Percentiles rank a stretch among this genome's conserved stretches.
Evolutionary conservation across 192 early-diverging fungal species (phyloP).

Genomic region (Obelidium mucronatum): DNA sequence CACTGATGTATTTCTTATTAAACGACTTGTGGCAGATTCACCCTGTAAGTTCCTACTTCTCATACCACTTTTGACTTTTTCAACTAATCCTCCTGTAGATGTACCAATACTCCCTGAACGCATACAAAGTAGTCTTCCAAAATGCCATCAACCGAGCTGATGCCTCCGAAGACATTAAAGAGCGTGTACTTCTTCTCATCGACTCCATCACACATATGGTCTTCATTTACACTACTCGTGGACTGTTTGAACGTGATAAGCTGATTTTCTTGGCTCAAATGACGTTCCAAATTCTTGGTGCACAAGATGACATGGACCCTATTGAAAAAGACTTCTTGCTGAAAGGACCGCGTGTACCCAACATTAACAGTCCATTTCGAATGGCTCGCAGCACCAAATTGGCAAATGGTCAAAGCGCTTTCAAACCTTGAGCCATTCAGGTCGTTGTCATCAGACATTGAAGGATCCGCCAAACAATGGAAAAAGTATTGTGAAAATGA

Average conservation of each 20-base stretch:
- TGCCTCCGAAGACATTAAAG: conserved; percentile 67
- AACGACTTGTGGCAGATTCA: conserved; percentile 75
- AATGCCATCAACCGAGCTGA: conserved; percentile 66
- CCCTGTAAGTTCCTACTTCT: conserved; percentile 39
- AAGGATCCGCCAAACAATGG: conserved; percentile 73
- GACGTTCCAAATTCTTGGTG: conserved; percentile 70
- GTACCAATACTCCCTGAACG: conserved; percentile 75
- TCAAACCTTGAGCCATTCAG: conserved; percentile 66
- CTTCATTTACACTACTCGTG: conserved; percentile 68
- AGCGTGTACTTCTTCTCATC: conserved; percentile 61
- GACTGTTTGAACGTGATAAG: conserved; percentile 71
- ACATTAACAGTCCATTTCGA: conserved; percentile 63
- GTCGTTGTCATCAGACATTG: conserved; percentile 65
- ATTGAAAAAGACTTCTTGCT: conserved; percentile 68
- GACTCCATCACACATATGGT: conserved; percentile 71
- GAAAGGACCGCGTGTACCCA: conserved; percentile 55
- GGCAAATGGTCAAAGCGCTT: conserved; percentile 67
- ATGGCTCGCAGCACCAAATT: conserved; percentile 60
- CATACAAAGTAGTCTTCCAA: conserved; percentile 73
- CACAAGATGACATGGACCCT: conserved; percentile 62
- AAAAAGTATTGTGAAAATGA: conserved; percentile 74
- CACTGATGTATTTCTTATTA: conserved; percentile 68
- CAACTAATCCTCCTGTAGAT: conserved; percentile 39
- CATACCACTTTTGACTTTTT: neutral
- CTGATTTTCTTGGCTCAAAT: conserved; percentile 70